Base-by-base conservation (phyloP, 306 rosid genomes). In the Ochetophila trinervis region DNA sequence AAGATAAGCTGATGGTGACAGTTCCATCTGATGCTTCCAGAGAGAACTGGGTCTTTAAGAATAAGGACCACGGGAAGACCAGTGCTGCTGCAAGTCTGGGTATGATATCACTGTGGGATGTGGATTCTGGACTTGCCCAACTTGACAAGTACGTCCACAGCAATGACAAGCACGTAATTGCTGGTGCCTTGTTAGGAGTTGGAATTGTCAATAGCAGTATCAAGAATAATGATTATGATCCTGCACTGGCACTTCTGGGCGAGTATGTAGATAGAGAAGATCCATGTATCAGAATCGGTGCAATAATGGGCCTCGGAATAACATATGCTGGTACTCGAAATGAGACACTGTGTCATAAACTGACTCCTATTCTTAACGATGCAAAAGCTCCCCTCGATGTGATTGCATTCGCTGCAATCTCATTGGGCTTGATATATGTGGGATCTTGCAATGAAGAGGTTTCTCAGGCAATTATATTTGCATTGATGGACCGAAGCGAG, bases 31-130 rank as follows among this genome's bases (percentile, higher is more conserved):
- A 94, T 77, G 68, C 86, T 65, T 57, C 97, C 10, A 86, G 89
- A 66, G 97, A 91, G 71, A 94, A 85, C 74, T 94, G 99, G 97
- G 87, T 94, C 75, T 94, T 90, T 74, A 94, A 94, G 72, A 94
- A 94, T 73, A 94, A 94, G 78, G 99, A 94, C 56, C 97, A 94
- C 63, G 99, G 99, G 77, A 94, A 90, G 81, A 86, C 97, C 55
- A 90, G 97, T 77, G 97, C 99, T 68, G 96, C 97, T 23, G 99
- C 99, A 30, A 94, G 99, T 82, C 79, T 94, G 91, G 99, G 99
- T 53, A 86, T 85, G 87, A 90, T 94, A 64, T 80, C 84, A 75
- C 84, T 86, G 4, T 94, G 99, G 99, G 97, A 94, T 74, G 97
- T 94, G 40, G 99, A 94, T 70, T 75, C 96, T 63, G 99, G 99